Evolutionary conservation across 139 green algal species (phyloP), one percentile per base, ranked within the genome.

Genomic region (Coelastrella sp.): DNA sequence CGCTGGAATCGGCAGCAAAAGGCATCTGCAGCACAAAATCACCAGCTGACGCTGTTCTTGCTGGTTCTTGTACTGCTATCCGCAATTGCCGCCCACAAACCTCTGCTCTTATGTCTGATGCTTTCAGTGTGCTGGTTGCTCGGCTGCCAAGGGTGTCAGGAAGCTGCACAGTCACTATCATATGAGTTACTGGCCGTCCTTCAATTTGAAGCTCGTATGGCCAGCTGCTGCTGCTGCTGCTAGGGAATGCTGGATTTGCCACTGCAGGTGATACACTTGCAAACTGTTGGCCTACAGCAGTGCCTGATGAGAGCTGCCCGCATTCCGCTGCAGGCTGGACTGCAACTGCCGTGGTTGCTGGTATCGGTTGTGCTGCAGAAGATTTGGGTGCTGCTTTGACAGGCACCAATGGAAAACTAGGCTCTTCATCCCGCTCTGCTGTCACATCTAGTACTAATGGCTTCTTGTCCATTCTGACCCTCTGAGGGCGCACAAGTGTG

Each of bases 361-460:
- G 21, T 19, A 11, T 21, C 32, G 68, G 59, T 35, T 62, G n/a
- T 32, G 45, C 85, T 68, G 72, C 79, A 25, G 43, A 25, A 48
- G 76, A 32, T 77, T 68, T 38, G 21, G 50, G 19, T 23, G 81
- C 64, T 19, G 71, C 23, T 69, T 88, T 89, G 2, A 51, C 85
- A 43, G 89, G 84, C 6, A 85, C 43, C 43, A 93, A 62, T 19
- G 90, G 72, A 37, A 93, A 92, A 48, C 62, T 79, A 0, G 90
- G 88, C 50, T 90, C 86, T 51, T 92, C 90, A 53, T 82, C 53
- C 19, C 6, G 1, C 8, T 37, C 40, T 64, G 63, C 89, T 79
- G 38, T 92, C 0, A 93, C 62, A 57, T 92, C 88, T 27, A 51
- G 83, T 8, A 93, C 89, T 25, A 93, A 84, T n/a, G 59, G 69